These are phyloP conservation scores for Metarhizium brunneum DNA, from an alignment of 2,329 filamentous ascomycete genomes.

Conservation along the genomic window DNA sequence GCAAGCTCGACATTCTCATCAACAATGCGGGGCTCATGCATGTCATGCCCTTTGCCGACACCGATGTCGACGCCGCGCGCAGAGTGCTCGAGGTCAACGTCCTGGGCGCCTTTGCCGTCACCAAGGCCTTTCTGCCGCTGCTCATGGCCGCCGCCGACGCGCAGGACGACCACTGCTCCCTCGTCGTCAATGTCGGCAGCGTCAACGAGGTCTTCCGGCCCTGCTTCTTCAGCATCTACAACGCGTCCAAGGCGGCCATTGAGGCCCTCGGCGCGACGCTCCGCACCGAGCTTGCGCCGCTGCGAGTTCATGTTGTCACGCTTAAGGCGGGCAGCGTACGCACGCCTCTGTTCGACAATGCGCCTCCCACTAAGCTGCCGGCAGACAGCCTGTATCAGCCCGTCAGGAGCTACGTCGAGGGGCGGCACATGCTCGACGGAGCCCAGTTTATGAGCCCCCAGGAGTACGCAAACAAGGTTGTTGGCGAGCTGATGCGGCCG, in stretches of 20 bases:
- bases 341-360: not conserved
- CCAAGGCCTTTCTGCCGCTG: constrained; percentile 17
- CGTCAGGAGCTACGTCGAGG: too few relatives aligned
- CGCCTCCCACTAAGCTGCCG: too few relatives aligned
- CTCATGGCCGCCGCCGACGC: constrained; percentile 14
- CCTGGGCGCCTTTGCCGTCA: constrained; percentile 18
- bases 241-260: constrained; percentile 7
- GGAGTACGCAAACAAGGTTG: too few relatives aligned
- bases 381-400: too few relatives aligned
- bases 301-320: constrained; percentile 15
- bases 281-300: constrained; percentile 15
- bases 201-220: constrained; percentile 15
- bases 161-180: not conserved
- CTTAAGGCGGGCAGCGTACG: not conserved
- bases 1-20: constrained; percentile 19
- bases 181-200: constrained; percentile 18
- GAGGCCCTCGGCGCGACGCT: constrained; percentile 14
- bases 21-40: constrained; percentile 22
- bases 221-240: constrained; percentile 9
- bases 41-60: constrained; percentile 17
- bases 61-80: constrained; percentile 13
- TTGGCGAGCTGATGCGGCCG: too few relatives aligned
- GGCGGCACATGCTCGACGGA: too few relatives aligned
- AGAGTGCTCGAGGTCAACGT: constrained; percentile 21
- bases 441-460: too few relatives aligned